These are phyloP conservation scores for Avena insularis DNA, from an alignment of 176 grass and related monocot species.

Conservation along the genomic window DNA sequence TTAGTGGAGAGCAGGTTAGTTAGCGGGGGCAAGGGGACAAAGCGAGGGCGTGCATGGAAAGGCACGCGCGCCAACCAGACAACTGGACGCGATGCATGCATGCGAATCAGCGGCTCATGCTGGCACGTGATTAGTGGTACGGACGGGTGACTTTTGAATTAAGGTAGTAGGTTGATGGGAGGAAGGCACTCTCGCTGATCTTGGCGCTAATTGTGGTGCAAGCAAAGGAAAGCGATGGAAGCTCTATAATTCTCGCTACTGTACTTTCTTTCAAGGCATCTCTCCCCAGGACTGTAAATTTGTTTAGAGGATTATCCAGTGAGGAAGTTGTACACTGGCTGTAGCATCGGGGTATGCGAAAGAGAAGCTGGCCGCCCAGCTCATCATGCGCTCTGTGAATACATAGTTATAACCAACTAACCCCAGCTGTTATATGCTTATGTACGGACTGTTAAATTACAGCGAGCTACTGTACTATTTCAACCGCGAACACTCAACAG, in stretches of 20 bases:
- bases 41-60: constrained; percentile 41
- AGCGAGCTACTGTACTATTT: background rate
- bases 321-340: background rate
- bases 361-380: background rate
- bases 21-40: constrained; percentile 2
- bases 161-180: background rate
- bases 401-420: background rate
- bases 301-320: too few relatives aligned
- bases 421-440: background rate
- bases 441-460: background rate
- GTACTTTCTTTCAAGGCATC: too few relatives aligned
- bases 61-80: background rate
- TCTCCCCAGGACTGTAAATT: too few relatives aligned
- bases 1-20: background rate
- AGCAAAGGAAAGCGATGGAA: background rate
- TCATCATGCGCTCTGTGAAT: background rate
- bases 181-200: background rate
- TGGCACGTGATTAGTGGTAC: constrained; percentile 31
- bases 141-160: background rate
- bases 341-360: background rate
- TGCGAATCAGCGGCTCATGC: constrained; percentile 23
- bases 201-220: background rate
- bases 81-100: background rate
- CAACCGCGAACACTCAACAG: background rate
- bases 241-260: too few relatives aligned